phyloP scores from a whole-genome alignment of 208 protist species.

The Crithidia mellificae region DNA sequence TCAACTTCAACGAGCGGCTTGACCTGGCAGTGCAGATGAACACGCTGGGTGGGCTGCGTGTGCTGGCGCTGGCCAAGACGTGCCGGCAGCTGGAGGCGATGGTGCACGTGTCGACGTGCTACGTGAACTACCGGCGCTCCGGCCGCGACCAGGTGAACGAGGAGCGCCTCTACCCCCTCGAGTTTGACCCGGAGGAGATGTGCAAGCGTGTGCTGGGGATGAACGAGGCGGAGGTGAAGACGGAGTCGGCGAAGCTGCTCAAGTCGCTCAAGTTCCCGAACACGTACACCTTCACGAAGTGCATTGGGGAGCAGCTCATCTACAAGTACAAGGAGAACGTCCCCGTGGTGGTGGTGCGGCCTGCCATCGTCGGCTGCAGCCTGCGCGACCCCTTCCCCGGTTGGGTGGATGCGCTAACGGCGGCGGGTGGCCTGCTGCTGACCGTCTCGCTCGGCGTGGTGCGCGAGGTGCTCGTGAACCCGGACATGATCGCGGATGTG shows the following conservation, averaged over 20 bases:
- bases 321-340: conserved; percentile 54
- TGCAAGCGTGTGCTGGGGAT: conserved; percentile 75
- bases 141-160: conserved; percentile 44
- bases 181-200: conserved; percentile 81
- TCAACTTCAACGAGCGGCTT: conserved; percentile 84
- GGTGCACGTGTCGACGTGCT: conserved; percentile 89
- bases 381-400: conserved; percentile 75
- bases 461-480: conserved; percentile 49
- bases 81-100: conserved; percentile 74
- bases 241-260: conserved; percentile 41
- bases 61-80: conserved; percentile 75
- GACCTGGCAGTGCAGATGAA: conserved; percentile 83
- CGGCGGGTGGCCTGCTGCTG: conserved; percentile 74
- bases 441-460: conserved; percentile 64
- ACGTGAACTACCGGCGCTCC: conserved; percentile 80
- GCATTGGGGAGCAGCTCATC: conserved; percentile 79
- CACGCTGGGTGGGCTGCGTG: conserved; percentile 73
- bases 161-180: conserved; percentile 77
- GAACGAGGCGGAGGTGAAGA: conserved; percentile 50
- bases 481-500: conserved; percentile 60
- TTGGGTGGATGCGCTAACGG: conserved; percentile 86
- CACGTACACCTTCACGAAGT: conserved; percentile 92
- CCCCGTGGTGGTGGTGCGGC: conserved; percentile 74
- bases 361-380: conserved; percentile 88
- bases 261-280: conserved; percentile 79